A percentile compares a stretch with the other conserved stretches of the same genome.
phyloP scores from a whole-genome alignment of 495 filamentous ascomycete genomes.

The Geopyxis carbonaria region DNA sequence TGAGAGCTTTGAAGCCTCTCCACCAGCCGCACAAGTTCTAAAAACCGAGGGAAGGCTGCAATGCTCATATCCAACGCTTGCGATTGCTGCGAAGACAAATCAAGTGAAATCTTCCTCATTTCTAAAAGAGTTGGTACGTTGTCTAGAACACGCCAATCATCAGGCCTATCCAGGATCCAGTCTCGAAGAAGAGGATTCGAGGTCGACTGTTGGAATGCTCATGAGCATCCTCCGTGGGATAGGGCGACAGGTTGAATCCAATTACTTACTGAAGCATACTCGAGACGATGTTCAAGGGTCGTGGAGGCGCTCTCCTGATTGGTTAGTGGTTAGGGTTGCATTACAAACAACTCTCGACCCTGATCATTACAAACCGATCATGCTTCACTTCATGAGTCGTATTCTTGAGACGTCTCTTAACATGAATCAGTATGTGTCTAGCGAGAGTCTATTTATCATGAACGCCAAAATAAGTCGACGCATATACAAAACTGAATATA shows the following conservation, averaged over 20 bases:
- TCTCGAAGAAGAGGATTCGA: conserved; percentile 26
- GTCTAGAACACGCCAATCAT: conserved; percentile 32
- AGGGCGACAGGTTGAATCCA: conserved; percentile 23
- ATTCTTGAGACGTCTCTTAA: conserved; percentile 27
- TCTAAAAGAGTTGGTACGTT: conserved; percentile 27
- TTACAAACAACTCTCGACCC: conserved; percentile 29
- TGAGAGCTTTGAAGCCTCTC: conserved; percentile 41
- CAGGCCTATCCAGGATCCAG: no score
- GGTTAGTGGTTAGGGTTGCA: conserved; percentile 42
- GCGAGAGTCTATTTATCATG: conserved; percentile 32
- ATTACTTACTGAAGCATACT: conserved; percentile 34
- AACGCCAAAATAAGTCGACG: conserved; percentile 34
- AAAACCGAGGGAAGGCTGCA: conserved; percentile 33
- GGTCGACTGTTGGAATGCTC: conserved; percentile 33
- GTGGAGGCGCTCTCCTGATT: conserved; percentile 41
- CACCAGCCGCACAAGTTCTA: conserved; percentile 33
- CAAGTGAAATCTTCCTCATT: conserved; percentile 28
- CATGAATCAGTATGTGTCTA: conserved; percentile 6
- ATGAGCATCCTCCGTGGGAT: conserved; percentile 31
- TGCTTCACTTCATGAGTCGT: conserved; percentile 33
- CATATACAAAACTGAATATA: conserved; percentile 29
- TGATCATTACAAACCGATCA: conserved; percentile 38
- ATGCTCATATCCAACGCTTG: conserved; percentile 39
- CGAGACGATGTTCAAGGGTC: conserved; percentile 40
- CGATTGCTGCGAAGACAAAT: conserved; percentile 25